Base-by-base conservation (phyloP, 192 early-diverging fungal species). In the Martensiomyces pterosporus region DNA sequence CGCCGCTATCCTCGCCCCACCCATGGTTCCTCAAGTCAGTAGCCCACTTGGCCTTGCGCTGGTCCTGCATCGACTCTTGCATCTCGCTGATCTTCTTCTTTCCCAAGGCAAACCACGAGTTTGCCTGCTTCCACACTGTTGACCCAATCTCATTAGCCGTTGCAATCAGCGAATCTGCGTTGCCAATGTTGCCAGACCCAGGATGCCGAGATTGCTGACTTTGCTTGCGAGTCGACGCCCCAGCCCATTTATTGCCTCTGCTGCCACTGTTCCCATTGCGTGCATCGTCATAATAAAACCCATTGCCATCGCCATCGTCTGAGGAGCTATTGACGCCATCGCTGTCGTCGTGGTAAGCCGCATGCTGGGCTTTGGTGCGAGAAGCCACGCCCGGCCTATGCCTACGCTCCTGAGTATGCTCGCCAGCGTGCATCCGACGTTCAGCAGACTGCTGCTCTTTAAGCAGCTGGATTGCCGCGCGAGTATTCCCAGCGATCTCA, bases 401-500 rank as follows among this genome's bases (percentile, higher is more conserved):
- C 18, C 18, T 43, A 19, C 33, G 32, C 6, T 24, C 33, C 40
- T 24, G 25, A 10, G 37, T 39, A n/a, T 48, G 48, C 21, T 38
- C 39, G 12, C 12, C 41, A 19, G 35, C n/a, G 29, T 32, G 34
- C 47, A 48, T 41, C 15, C 47, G 47, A 3, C 38, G 45, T 23
- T 25, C 48, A 0, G 70, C 38, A 9, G 61, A 54, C 32, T 47
- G 38, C 21, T 74, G 70, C 24, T 74, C 70, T 26, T 55, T 57
- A 21, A 74, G 29, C 21, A 74, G 52, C 39, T 58, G 57, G 12
- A 80, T 68, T 4, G 82, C 64, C 38, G 86, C 79, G 0, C 80
- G 74, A n/a, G 84, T 78, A 43, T 65, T 79, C 10, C 77, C 79
- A 1, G 83, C 78, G 26, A 83, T 85, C 24, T 78, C 79, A 39